phyloP scores from a whole-genome alignment of 768 basidiomycete species.

The Kwoniella dendrophila region DNA sequence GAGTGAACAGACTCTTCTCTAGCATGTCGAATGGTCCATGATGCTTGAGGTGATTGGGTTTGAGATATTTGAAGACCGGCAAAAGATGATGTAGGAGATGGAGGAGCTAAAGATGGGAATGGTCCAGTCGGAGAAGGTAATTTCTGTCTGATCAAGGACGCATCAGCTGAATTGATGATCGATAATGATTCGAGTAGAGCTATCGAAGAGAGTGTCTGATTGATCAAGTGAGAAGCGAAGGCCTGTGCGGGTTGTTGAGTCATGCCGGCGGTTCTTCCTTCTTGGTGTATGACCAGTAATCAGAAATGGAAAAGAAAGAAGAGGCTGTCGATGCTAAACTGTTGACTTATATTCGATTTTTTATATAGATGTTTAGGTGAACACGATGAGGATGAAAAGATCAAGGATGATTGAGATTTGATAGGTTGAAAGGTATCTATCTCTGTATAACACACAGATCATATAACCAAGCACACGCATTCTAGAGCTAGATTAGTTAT shows the following conservation, averaged over 20 bases:
- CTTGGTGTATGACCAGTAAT: neutral
- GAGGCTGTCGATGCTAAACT: neutral
- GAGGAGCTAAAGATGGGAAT: slow-evolving; percentile 36
- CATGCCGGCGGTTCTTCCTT: slow-evolving; percentile 10
- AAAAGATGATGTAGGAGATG: slow-evolving; percentile 19
- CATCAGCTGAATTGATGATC: slow-evolving; percentile 38
- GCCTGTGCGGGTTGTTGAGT: slow-evolving; percentile 28
- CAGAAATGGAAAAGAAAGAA: neutral
- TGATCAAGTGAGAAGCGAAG: slow-evolving; percentile 42
- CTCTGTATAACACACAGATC: neutral
- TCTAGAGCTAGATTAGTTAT: neutral
- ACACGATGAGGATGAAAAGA: slow-evolving; percentile 1
- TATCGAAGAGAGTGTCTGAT: slow-evolving; percentile 42
- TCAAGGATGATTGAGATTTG: neutral
- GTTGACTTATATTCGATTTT: neutral
- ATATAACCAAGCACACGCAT: slow-evolving; percentile 3
- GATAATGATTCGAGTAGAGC: slow-evolving; percentile 39
- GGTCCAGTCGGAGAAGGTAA: slow-evolving; percentile 44
- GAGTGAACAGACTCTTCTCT: slow-evolving; percentile 4
- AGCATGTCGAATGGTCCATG: slow-evolving; percentile 23
- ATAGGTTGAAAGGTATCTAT: slow-evolving; percentile 15
- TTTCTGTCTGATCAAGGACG: slow-evolving; percentile 40
- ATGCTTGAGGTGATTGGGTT: slow-evolving; percentile 22
- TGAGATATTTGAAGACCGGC: slow-evolving; percentile 9
- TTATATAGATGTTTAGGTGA: neutral